A percentile compares a stretch with the other conserved stretches of the same genome.
phyloP scores from a whole-genome alignment of 2,329 filamentous ascomycete species.

The Trichoderma aggressivum region DNA sequence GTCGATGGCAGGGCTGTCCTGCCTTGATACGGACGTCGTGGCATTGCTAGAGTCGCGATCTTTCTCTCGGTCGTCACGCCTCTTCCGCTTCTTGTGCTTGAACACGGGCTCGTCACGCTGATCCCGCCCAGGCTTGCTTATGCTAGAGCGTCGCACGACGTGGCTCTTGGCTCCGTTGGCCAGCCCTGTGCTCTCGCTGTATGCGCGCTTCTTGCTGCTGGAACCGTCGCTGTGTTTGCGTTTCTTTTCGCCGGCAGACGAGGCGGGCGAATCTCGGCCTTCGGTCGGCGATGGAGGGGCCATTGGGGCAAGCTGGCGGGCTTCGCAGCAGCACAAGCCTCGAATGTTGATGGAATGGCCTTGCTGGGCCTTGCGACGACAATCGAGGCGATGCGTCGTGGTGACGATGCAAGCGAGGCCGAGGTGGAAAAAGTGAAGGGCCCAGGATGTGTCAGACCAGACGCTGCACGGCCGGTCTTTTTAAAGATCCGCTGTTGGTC shows the following conservation, averaged over 20 bases:
- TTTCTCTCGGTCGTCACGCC: neutral
- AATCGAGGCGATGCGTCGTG: neutral
- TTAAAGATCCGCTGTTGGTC: neutral
- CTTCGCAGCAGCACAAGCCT: neutral
- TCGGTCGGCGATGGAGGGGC: conserved; percentile 3
- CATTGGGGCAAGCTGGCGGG: neutral
- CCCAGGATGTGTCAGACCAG: conserved; percentile 3
- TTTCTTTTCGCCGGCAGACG: conserved; percentile 14
- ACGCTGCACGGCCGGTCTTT: neutral
- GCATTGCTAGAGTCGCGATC: neutral
- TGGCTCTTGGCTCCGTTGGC: conserved; percentile 7
- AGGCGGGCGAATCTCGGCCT: conserved; percentile 13
- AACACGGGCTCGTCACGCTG: conserved; percentile 13
- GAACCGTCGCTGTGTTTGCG: conserved; percentile 7
- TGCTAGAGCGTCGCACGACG: conserved; percentile 15
- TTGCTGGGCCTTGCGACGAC: neutral
- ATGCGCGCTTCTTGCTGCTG: conserved; percentile 4
- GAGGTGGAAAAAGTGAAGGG: neutral
- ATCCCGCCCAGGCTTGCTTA: conserved; percentile 17
- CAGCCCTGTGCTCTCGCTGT: neutral
- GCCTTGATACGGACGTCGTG: neutral
- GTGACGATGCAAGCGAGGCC: neutral
- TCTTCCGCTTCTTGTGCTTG: conserved; percentile 14
- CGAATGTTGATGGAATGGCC: neutral
- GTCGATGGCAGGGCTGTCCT: conserved; percentile 55